Evolutionary conservation across 108 stramenopile species (phyloP).

Genomic region (Seminavis robusta): DNA sequence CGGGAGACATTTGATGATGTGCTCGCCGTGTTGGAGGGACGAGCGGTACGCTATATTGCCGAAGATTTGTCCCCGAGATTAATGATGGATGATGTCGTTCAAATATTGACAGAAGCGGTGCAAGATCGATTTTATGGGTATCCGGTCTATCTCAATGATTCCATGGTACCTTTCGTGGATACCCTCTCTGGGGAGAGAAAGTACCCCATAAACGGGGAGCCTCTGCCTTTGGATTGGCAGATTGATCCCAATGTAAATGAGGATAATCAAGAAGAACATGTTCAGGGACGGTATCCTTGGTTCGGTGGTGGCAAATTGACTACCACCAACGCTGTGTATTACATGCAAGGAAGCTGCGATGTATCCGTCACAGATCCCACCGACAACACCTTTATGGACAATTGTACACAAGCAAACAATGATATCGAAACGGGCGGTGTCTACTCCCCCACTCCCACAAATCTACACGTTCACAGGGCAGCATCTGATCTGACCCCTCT

Average conservation of each 20-base stretch:
- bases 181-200: not conserved
- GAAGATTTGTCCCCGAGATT: no score
- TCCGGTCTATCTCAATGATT: slow-evolving; percentile 26
- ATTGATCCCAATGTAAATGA: slow-evolving; percentile 28
- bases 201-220: slow-evolving; percentile 13
- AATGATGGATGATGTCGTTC: no score
- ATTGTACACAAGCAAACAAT: slow-evolving; percentile 56
- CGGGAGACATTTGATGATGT: slow-evolving; percentile 8
- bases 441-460: slow-evolving; percentile 18
- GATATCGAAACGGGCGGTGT: slow-evolving; percentile 39
- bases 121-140: slow-evolving; percentile 49
- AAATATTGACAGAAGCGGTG: slow-evolving; percentile 24
- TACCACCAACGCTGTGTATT: slow-evolving; percentile 25
- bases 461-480: slow-evolving; percentile 23
- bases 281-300: slow-evolving; percentile 5
- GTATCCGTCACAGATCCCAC: slow-evolving; percentile 18
- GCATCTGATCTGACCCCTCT: slow-evolving; percentile 24
- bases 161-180: slow-evolving; percentile 40
- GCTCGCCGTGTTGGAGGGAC: no score
- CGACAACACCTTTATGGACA: slow-evolving; percentile 24
- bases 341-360: slow-evolving; percentile 42
- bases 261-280: slow-evolving; percentile 33
- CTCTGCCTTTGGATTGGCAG: slow-evolving; percentile 46
- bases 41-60: no score
- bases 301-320: slow-evolving; percentile 5